Base-by-base conservation (phyloP, 176 grass and related monocot species). In the Avena insularis region DNA sequence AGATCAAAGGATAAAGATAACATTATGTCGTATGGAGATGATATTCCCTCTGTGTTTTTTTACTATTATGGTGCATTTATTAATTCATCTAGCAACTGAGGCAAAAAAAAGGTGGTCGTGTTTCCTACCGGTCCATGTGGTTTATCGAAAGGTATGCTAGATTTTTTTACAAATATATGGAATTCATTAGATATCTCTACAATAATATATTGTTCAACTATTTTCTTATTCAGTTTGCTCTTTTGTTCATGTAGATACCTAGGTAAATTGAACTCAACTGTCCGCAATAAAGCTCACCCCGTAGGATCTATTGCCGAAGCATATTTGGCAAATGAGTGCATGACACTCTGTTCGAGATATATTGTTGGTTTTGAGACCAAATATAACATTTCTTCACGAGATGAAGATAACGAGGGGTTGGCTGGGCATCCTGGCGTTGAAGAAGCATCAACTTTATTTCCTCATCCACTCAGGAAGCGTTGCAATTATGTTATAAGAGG, bases 41-140 rank as follows among this genome's bases (percentile, higher is more conserved):
- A 71, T 71, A 45, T 71, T 71, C 9, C 68, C 68, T 10, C 17
- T 1, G 38, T 35, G 17, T 23, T 43, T 45, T 71, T 71, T 46
- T 71, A 67, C 64, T 67, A 14, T 67, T 35, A 67, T 67, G 23
- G 64, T 67, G 12, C 27, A 67, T 67, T 67, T 67, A 29, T 29
- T 67, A 14, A 33, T 67, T 33, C 23, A 67, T 67, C 29, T 67
- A 35, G 33, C 16, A 40, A 8, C 35, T 0, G 35, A 70, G 66
- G 66, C 33, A 35, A 19, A 70, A 69, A 70, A 70, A 40, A 70
- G 66, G 35, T 40, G 66, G 66, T 36, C 66, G 15, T 19, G 35
- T 70, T 1, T 38, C 31, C 35, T 70, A 70, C 33, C 14, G 33
- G 7, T 70, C 66, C 0, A 70, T 70, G 35, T 69, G 33, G 27